These are phyloP conservation scores for Lachancea cidri DNA, from an alignment of 805 yeast genomes.

Conservation along the genomic window DNA sequence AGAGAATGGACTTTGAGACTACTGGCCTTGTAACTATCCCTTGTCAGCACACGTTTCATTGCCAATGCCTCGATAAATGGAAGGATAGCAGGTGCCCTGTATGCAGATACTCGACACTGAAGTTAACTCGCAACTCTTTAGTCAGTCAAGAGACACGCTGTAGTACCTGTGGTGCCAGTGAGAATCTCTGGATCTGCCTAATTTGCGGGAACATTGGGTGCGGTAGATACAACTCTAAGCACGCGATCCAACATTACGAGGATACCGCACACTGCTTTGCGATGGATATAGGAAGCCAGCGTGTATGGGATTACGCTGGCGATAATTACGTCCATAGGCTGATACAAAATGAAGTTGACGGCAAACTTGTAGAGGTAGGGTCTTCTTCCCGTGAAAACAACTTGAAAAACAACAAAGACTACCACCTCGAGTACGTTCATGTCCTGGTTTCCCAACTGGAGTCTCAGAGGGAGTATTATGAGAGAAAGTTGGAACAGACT, in stretches of 20 bases:
- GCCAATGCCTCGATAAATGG: conserved; percentile 85
- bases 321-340: conserved; percentile 86
- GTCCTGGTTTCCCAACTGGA: conserved; percentile 74
- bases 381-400: conserved; percentile 16
- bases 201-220: conserved; percentile 93
- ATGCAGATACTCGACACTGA: conserved; percentile 66
- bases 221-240: conserved; percentile 80
- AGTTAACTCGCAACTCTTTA: conserved; percentile 17
- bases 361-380: conserved; percentile 78
- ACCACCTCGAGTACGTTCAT: conserved; percentile 77
- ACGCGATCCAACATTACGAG: conserved; percentile 77
- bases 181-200: conserved; percentile 81
- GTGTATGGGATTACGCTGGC: conserved; percentile 94
- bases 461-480: conserved; percentile 81
- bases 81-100: conserved; percentile 87
- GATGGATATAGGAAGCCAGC: conserved; percentile 76
- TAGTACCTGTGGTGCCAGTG: conserved; percentile 49
- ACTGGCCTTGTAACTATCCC: conserved; percentile 84
- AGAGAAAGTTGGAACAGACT: conserved; percentile 40
- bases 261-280: conserved; percentile 82
- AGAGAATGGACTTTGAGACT: conserved; percentile 73
- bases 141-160: conserved; percentile 41
- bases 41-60: conserved; percentile 91
- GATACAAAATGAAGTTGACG: conserved; percentile 80
- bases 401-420: conserved; percentile 43